A percentile compares a stretch with the other conserved stretches of the same genome.
phyloP scores from a whole-genome alignment of 495 filamentous ascomycete species.

The Pseudoneurospora amorphoporcata region DNA sequence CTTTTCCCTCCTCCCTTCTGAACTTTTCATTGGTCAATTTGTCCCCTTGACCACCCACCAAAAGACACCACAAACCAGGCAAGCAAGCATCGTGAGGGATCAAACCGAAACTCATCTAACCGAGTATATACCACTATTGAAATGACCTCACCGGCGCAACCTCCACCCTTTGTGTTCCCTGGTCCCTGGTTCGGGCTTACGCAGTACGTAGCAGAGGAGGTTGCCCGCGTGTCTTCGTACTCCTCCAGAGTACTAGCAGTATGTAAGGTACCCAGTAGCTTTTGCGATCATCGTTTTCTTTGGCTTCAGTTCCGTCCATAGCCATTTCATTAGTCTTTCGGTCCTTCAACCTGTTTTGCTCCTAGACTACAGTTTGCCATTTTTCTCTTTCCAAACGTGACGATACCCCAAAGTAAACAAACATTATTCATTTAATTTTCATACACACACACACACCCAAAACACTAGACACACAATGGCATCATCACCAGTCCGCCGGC shows the following conservation, averaged over 20 bases:
- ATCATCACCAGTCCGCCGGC: constrained; percentile 7
- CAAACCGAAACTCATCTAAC: not conserved
- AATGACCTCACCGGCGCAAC: not conserved
- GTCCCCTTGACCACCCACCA: not conserved
- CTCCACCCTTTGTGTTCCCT: not conserved
- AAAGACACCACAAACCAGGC: not conserved
- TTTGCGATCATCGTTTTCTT: not conserved
- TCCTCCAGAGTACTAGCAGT: not conserved
- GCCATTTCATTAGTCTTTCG: not conserved
- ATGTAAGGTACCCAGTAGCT: not conserved
- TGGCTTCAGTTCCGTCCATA: not conserved
- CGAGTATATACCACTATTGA: not conserved
- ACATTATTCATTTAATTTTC: not conserved
- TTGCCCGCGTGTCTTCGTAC: not conserved
- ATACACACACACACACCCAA: not conserved
- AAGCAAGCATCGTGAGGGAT: not conserved
- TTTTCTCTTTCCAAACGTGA: not conserved
- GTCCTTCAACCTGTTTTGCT: not conserved
- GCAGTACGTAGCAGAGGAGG: not conserved
- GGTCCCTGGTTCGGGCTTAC: not conserved
- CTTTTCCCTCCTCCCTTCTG: not conserved
- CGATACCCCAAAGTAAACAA: not conserved
- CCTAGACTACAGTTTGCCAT: not conserved
- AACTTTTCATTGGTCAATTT: constrained; percentile 10
- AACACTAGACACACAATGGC: constrained; percentile 12